Evolutionary conservation across 2,329 filamentous ascomycete genomes (phyloP).

Genomic region (Epichloe sibirici): DNA sequence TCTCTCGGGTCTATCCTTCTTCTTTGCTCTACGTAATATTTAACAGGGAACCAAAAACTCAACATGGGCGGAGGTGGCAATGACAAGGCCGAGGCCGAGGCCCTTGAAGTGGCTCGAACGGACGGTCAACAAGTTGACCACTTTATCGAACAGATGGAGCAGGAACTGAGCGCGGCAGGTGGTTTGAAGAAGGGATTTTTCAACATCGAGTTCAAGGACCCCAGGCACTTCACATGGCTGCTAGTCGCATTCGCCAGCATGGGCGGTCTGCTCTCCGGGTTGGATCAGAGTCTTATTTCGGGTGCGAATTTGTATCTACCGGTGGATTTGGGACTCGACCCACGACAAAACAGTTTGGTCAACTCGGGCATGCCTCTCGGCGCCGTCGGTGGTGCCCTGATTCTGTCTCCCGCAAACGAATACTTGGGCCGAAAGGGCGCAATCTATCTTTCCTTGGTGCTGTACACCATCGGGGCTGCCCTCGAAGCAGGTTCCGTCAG

Average conservation of each 20-base stretch:
- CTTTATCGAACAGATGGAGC: slow-evolving; percentile 30
- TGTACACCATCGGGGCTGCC: slow-evolving; percentile 59
- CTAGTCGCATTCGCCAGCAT: slow-evolving; percentile 62
- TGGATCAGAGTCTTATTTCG: slow-evolving; percentile 62
- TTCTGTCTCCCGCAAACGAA: slow-evolving; percentile 56
- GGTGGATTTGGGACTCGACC: slow-evolving; percentile 39
- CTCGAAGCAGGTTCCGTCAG: slow-evolving; percentile 56
- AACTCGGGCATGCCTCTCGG: slow-evolving; percentile 62
- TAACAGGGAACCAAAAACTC: not conserved
- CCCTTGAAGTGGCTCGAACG: slow-evolving; percentile 23
- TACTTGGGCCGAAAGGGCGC: slow-evolving; percentile 53
- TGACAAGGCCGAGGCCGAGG: slow-evolving; percentile 21
- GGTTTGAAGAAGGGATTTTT: slow-evolving; percentile 30
- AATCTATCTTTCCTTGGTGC: slow-evolving; percentile 55
- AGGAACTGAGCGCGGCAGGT: slow-evolving; percentile 22
- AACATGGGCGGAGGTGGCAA: slow-evolving; percentile 7
- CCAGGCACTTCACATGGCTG: slow-evolving; percentile 53
- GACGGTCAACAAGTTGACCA: slow-evolving; percentile 24
- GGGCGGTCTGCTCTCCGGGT: slow-evolving; percentile 59
- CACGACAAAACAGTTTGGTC: slow-evolving; percentile 49
- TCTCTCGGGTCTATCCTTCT: not conserved
- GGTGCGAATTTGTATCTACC: slow-evolving; percentile 59
- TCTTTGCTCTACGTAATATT: not conserved
- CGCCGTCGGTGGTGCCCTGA: slow-evolving; percentile 56
- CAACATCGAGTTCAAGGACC: slow-evolving; percentile 47